These are phyloP conservation scores for Vanrija sp. DNA, from an alignment of 1,284 basidiomycete genomes.

Conservation along the genomic window DNA sequence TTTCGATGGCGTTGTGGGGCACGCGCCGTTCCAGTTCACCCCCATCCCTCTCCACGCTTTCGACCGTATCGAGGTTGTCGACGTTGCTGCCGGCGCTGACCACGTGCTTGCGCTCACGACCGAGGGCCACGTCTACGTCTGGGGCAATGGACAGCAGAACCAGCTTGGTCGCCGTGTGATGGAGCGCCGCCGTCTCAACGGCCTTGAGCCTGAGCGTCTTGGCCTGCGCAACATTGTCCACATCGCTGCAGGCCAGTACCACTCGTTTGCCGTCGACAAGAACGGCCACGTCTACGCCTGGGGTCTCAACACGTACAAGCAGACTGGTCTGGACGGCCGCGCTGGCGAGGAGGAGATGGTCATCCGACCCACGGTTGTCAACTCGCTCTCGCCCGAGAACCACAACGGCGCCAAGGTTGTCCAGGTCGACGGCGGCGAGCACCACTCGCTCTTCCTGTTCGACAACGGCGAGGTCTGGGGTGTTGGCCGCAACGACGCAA, in stretches of 20 bases:
- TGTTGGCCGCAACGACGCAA: constrained; percentile 70
- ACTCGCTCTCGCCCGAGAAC: constrained; percentile 61
- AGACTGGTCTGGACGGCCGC: constrained; percentile 54
- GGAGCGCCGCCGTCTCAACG: constrained; percentile 76
- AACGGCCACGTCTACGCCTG: constrained; percentile 80
- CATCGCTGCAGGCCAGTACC: constrained; percentile 75
- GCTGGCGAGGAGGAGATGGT: constrained; percentile 55
- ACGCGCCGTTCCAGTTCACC: constrained; percentile 48
- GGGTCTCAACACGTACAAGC: constrained; percentile 78
- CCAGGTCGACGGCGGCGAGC: constrained; percentile 60
- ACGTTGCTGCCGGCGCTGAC: constrained; percentile 76
- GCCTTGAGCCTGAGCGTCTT: constrained; percentile 67
- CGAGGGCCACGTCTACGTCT: constrained; percentile 70
- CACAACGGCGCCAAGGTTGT: constrained; percentile 67
- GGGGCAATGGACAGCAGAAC: constrained; percentile 78
- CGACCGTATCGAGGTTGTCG: constrained; percentile 55
- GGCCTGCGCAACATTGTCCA: constrained; percentile 69
- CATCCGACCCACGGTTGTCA: constrained; percentile 64
- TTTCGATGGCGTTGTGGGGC: constrained; percentile 62
- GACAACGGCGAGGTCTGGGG: constrained; percentile 77
- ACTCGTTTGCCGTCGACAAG: constrained; percentile 84
- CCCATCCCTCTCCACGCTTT: constrained; percentile 50
- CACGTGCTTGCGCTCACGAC: constrained; percentile 82
- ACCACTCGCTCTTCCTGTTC: constrained; percentile 84
- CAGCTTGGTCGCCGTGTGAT: constrained; percentile 82